Base-by-base conservation (phyloP, 768 basidiomycete genomes). In the Trametes coccinea region DNA sequence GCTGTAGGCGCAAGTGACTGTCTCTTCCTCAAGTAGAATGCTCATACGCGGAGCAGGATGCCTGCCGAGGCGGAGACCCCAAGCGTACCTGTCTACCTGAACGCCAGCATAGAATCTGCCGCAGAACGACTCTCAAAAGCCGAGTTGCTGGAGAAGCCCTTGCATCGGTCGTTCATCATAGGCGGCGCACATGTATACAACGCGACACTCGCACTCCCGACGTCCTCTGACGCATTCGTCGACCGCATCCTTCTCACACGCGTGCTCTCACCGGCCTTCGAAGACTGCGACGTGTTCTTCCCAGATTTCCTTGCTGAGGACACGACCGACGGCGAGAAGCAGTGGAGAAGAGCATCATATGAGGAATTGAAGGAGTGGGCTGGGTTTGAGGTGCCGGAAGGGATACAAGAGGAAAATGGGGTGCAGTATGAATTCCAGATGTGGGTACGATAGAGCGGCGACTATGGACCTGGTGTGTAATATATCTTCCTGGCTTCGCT, bases 381-480 rank as follows among this genome's bases (percentile, higher is more conserved):
- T 0, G 93, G 88, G 33, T 90, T 89, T 68, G 84, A 88, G 10
- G 91, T 95, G 50, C 82, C 88, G 11, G 77, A 80, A 63, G 93
- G 92, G 3, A 75, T 84, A 68, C 88, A 92, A 73, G 84, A 86
- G 72, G 94, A 97, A 74, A 89, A 90, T 56, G 92, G 88, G 9
- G 79, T 93, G 47, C 79, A 82, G 66, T 99, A 95, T 73, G 90
- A 92, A 77, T 97, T 88, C 74, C 92, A 99, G 78, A 94, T 99
- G 94, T 99, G 96, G 96, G 80, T 85, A 52, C 82, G 84, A 30
- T 67, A 65, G 60, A 17, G 39, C 30, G 17, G 13, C 51, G 22
- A 44, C 51, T 55, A 45, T 5, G 49, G 29, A 33, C 45, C 34
- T 27, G n/a, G 22, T 40, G 47, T 56, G 57, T 50, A 34, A 44